Evolutionary conservation across 371 early-diverging fungal genomes (phyloP).

Genomic region (Capillidium heterosporum): DNA sequence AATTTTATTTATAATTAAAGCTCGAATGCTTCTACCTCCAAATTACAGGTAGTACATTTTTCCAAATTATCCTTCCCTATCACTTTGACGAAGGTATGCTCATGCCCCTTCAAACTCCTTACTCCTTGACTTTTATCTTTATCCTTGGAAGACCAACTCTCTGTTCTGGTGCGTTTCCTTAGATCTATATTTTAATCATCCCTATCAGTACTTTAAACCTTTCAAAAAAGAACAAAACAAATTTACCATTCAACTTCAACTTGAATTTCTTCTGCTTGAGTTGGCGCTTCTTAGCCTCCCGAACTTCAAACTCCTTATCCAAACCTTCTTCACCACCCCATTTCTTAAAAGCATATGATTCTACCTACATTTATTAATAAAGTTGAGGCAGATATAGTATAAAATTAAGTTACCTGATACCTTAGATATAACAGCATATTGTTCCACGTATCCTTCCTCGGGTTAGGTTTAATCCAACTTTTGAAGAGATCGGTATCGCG

Average conservation of each 20-base stretch:
- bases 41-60: neutral
- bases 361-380: constrained; percentile 30
- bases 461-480: constrained; percentile 79
- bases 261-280: constrained; percentile 74
- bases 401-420: constrained; percentile 29
- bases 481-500: constrained; percentile 58
- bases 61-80: neutral
- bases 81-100: neutral
- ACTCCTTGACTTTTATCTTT: neutral
- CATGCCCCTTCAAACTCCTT: neutral
- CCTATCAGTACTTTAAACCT: neutral
- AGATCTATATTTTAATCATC: neutral
- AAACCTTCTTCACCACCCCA: constrained; percentile 78
- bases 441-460: constrained; percentile 84
- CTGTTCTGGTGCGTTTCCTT: constrained; percentile 1
- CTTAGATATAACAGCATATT: constrained; percentile 89
- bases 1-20: neutral
- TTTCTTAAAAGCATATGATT: constrained; percentile 78
- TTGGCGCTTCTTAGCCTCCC: constrained; percentile 58
- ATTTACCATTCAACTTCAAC: constrained; percentile 37
- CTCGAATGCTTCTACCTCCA: neutral
- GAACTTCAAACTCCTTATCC: constrained; percentile 72
- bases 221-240: neutral
- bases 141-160: constrained; percentile 1
- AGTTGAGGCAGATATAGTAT: neutral